These are phyloP conservation scores for Talaromyces albobiverticillius DNA, from an alignment of 2,329 filamentous ascomycete species.

Conservation along the genomic window DNA sequence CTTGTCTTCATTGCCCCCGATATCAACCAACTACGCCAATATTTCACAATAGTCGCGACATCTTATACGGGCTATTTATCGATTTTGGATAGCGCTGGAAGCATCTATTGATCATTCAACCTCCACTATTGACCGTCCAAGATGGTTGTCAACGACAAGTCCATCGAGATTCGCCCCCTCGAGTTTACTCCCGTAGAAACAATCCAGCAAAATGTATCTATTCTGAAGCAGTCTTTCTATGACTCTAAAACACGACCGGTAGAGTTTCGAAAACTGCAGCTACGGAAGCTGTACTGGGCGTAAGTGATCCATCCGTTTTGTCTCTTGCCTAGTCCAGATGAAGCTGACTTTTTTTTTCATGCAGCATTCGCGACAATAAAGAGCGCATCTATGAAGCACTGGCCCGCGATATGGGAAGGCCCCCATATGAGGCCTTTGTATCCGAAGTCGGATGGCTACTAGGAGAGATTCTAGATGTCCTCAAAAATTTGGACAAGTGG, in stretches of 20 bases:
- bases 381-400: conserved; percentile 71
- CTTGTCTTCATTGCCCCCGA: too few species aligned
- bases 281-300: conserved; percentile 95
- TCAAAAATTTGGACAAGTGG: conserved; percentile 76
- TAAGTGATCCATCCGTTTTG: conserved; percentile 33
- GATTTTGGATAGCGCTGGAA: background rate
- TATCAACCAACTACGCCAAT: too few species aligned
- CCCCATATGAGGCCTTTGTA: conserved; percentile 68
- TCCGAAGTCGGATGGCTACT: conserved; percentile 75
- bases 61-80: background rate
- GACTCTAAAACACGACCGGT: conserved; percentile 79
- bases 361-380: conserved; percentile 69
- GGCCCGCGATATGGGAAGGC: conserved; percentile 74
- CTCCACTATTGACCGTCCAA: background rate
- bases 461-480: conserved; percentile 76
- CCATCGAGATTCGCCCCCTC: conserved; percentile 44
- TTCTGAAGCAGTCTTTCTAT: conserved; percentile 66
- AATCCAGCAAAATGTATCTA: conserved; percentile 61
- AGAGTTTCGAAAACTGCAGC: conserved; percentile 77
- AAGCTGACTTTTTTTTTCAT: background rate
- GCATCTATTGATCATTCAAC: background rate
- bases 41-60: too few species aligned
- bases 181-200: conserved; percentile 63
- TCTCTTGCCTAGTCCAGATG: background rate
- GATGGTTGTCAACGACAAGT: conserved; percentile 12